A percentile compares a stretch with the other conserved stretches of the same genome.
These are phyloP conservation scores for Chlorella sp. DNA, from an alignment of 139 green algal species.

Conservation along the genomic window DNA sequence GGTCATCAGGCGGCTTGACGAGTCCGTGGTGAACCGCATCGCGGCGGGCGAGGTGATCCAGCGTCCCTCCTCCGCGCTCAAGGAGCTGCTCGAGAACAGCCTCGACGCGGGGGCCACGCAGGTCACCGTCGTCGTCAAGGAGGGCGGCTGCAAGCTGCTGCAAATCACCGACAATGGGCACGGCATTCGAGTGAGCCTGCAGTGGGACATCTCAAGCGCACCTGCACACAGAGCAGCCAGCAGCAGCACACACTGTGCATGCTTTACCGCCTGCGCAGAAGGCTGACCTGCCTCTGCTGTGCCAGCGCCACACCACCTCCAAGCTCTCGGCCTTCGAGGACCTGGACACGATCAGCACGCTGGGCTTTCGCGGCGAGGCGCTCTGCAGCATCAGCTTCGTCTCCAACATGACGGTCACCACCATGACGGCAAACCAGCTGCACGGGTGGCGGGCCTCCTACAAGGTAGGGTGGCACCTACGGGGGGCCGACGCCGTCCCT, in stretches of 20 bases:
- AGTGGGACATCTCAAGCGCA: neutral
- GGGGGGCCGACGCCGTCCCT: too few species aligned
- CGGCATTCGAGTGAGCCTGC: conserved; percentile 63
- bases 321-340: conserved; percentile 91
- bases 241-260: neutral
- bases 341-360: conserved; percentile 72
- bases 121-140: conserved; percentile 77
- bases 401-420: conserved; percentile 85
- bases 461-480: conserved; percentile 26
- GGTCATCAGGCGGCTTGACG: conserved; percentile 38
- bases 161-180: conserved; percentile 91
- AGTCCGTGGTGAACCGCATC: conserved; percentile 89
- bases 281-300: conserved; percentile 74
- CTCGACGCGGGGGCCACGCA: conserved; percentile 83
- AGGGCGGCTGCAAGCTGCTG: conserved; percentile 89
- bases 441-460: conserved; percentile 66
- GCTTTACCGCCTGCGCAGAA: conserved; percentile 27
- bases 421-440: conserved; percentile 60
- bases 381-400: conserved; percentile 88
- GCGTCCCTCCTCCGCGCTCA: conserved; percentile 80
- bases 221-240: neutral
- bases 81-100: conserved; percentile 98
- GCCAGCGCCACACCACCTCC: conserved; percentile 85
- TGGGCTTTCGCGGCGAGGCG: conserved; percentile 95
- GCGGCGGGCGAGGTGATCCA: conserved; percentile 92